Base-by-base conservation (phyloP, 208 protist genomes). In the Trypanosoma cruzi region DNA sequence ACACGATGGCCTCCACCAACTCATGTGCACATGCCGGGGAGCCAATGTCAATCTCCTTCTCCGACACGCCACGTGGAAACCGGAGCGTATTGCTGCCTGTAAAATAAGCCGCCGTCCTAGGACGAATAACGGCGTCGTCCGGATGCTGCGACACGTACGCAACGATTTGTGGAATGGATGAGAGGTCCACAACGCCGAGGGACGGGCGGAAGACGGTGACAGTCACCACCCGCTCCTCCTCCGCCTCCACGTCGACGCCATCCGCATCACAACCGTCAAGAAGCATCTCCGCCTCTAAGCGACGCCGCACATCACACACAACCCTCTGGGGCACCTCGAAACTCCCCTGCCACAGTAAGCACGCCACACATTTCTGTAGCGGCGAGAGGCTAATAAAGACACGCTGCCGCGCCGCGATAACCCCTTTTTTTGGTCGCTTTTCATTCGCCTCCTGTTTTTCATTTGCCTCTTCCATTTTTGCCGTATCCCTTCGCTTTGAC, bases 11-110 rank as follows among this genome's bases (percentile, higher is more conserved):
- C 50, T 88, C 79, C 7, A 90, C 75, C 4, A 95, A 67, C 59
- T 91, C 86, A 52, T 89, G 78, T 14, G 84, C 86, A 22, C 77
- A 75, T 4, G 71, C 59, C 13, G 75, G 24, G 24, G 70, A 62
- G 72, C 89, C 87, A 14, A 92, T 60, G 68, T 95, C 84, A 26
- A 95, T 26, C 63, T 95, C 79, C 72, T 95, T 95, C 57, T 85
- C 86, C 44, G 86, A 85, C 31, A 89, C 37, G 7, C 34, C 26
- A 26, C 37, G 26, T 18, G 68, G 77, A 6, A 77, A 16, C 66
- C 65, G 50, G 14, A n/a, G 22, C 36, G 0, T 16, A 18, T 4
- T 26, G 61, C 63, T 42, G 20, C 71, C 64, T 22, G 76, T 81
- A 52, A 90, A 93, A 68, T 80, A 81, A 5, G 58, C 68, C 11